Evolutionary conservation across 306 rosid species (phyloP).

Genomic region (Arachis hypogaea): DNA sequence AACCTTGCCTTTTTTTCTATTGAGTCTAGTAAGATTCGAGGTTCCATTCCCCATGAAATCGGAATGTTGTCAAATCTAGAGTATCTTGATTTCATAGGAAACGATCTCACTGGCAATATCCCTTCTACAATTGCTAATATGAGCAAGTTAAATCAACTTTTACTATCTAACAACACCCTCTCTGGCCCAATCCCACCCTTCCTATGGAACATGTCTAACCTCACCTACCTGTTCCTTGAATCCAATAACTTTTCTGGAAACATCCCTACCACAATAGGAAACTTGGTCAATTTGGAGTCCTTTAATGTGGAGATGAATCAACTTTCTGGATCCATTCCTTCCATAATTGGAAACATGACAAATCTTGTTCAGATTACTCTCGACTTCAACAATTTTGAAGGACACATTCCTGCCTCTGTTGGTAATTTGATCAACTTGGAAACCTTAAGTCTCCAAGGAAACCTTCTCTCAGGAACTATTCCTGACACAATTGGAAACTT

Average conservation of each 20-base stretch:
- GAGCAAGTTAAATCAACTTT: neutral
- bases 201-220: neutral
- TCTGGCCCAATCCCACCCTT: neutral
- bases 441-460: rapidly evolving
- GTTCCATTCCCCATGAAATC: constrained; percentile 12
- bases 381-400: no score
- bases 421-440: constrained; percentile 24
- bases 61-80: constrained; percentile 1
- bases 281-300: neutral
- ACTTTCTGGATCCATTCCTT: constrained; percentile 38
- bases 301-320: neutral
- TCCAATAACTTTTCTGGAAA: neutral
- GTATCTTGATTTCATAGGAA: neutral
- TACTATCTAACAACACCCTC: neutral
- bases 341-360: constrained; percentile 36
- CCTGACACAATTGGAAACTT: constrained; percentile 36
- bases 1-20: neutral
- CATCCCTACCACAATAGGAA: constrained; percentile 16
- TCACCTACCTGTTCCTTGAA: neutral
- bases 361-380: neutral
- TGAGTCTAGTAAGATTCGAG: neutral
- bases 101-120: neutral
- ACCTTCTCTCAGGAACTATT: constrained; percentile 33
- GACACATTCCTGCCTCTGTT: constrained; percentile 12
- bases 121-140: constrained; percentile 25